phyloP scores from a whole-genome alignment of 805 yeast genomes.

The Suhomyces sp. region DNA sequence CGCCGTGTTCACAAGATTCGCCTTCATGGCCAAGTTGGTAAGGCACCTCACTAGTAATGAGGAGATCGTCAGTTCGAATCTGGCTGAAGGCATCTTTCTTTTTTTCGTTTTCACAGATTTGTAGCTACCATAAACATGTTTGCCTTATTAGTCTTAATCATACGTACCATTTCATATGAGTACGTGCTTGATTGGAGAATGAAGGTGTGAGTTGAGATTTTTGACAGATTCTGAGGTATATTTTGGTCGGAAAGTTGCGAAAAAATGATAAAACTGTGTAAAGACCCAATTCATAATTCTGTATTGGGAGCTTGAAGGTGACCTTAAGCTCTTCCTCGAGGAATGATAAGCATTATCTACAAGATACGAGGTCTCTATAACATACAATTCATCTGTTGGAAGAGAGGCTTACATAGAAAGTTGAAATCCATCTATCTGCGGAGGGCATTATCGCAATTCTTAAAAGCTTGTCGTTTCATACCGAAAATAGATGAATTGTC shows the following conservation, averaged over 20 bases:
- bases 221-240: no score
- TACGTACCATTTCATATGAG: not conserved
- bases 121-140: not conserved
- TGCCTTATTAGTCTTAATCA: not conserved
- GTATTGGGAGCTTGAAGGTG: not conserved
- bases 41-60: slow-evolving; percentile 20
- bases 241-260: not conserved
- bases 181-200: no score
- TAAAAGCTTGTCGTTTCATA: not conserved
- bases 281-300: not conserved
- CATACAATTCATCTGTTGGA: not conserved
- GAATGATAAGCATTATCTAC: not conserved
- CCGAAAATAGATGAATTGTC: not conserved
- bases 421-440: not conserved
- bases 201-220: no score
- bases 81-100: slow-evolving; percentile 16
- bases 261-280: not conserved
- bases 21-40: slow-evolving; percentile 18
- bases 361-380: not conserved
- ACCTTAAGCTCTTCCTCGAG: not conserved
- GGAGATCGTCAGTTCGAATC: slow-evolving; percentile 20
- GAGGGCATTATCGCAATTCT: not conserved
- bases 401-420: not conserved
- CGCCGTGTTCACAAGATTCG: no score
- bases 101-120: not conserved